Evolutionary conservation across 257 asterid genomes (phyloP), one percentile per base, ranked within the genome.

Genomic region (Craterostigma plantagineum): DNA sequence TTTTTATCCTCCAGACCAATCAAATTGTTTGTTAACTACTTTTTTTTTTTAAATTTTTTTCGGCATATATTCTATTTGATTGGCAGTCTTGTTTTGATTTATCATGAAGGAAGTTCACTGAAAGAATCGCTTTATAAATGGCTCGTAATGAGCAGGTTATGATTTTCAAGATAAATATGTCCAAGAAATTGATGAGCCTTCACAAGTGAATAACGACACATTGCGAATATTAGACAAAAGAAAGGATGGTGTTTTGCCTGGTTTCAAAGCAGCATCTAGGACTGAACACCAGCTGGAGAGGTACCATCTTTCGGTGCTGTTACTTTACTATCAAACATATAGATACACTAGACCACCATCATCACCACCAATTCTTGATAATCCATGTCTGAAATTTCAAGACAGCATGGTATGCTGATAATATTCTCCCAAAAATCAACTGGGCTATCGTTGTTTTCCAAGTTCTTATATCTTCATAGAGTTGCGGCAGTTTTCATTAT

Each of bases 111-210:
- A 23, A 23, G 30, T 23, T 23, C 6, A 23, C 30, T 23, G 4
- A 6, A 23, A 23, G 30, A 23, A 13, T 16, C 11, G 23, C 37
- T 14, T 9, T 16, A 6, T 15, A n/a, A 0, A 12, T 34, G 16
- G 14, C 14, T 40, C 17, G 50, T 58, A 43, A 55, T 60, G 38
- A 51, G 35, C 80, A 87, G 98, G 83, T 61, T 74, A 74, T 54
- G 79, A 79, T 47, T 71, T 79, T 55, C 83, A 72, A 72, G 93
- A 68, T 48, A 64, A 65, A 14, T 69, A 72, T 53, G 73, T 83
- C 51, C 91, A 82, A 63, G 93, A 87, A 53, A 64, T 74, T 54
- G 98, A 87, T 56, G 98, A 82, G 52, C 83, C 93, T 60, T 58
- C 91, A 52, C 55, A 51, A 56, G 75, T 57, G 34, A 71, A 63